A percentile compares a stretch with the other conserved stretches of the same genome.
phyloP scores from a whole-genome alignment of 441 rosid genomes.

The Erodium moschatum region DNA sequence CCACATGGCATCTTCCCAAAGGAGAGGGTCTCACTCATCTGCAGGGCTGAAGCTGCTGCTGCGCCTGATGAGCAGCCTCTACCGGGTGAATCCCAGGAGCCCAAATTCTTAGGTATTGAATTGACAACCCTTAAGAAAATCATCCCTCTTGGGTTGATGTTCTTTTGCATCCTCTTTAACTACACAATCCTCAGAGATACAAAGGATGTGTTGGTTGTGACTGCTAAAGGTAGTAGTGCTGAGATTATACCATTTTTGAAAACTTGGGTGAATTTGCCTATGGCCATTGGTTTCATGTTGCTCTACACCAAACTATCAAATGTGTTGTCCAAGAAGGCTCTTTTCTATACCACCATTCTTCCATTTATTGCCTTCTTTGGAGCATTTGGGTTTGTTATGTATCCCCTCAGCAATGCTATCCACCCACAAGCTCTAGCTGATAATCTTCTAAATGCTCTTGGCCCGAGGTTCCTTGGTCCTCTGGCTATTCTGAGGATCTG shows the following conservation, averaged over 20 bases:
- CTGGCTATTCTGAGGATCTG: slow-evolving; percentile 92
- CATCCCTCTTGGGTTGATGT: slow-evolving; percentile 86
- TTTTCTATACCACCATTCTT: slow-evolving; percentile 70
- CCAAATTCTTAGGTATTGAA: slow-evolving; percentile 69
- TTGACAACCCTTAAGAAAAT: slow-evolving; percentile 63
- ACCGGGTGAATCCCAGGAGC: slow-evolving; percentile 26
- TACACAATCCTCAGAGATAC: slow-evolving; percentile 94
- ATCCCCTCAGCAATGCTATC: slow-evolving; percentile 68
- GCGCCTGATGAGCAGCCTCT: slow-evolving; percentile 48
- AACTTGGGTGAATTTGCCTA: slow-evolving; percentile 97
- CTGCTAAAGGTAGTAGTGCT: slow-evolving; percentile 89
- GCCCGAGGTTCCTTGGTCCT: slow-evolving; percentile 94
- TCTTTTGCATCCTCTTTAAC: slow-evolving; percentile 88
- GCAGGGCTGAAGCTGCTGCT: slow-evolving; percentile 62
- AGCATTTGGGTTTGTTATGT: slow-evolving; percentile 79
- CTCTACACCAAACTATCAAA: slow-evolving; percentile 64
- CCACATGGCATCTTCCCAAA: slow-evolving; percentile 36
- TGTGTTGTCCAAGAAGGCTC: slow-evolving; percentile 69
- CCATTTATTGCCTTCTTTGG: slow-evolving; percentile 95
- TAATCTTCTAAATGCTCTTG: slow-evolving; percentile 65
- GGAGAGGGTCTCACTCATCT: slow-evolving; percentile 38
- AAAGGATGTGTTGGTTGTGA: slow-evolving; percentile 89
- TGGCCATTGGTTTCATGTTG: slow-evolving; percentile 96
- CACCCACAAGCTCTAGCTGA: slow-evolving; percentile 84
- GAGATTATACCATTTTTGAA: slow-evolving; percentile 92